Conservation (phyloP, 129 eudicot species). For the Glebionis coronaria region DNA sequence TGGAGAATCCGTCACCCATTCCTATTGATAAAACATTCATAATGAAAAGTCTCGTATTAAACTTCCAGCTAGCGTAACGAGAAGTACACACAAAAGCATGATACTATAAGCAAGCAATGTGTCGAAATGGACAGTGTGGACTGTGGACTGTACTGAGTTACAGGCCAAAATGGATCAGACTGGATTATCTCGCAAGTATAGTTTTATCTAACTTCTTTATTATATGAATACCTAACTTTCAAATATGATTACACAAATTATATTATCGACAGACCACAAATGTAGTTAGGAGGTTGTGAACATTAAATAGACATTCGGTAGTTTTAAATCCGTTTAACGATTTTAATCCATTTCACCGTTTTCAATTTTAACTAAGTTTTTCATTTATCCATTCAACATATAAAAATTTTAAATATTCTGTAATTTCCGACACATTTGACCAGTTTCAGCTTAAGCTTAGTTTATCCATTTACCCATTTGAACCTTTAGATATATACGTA, state of each 20-base stretch:
- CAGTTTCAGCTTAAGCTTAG: neutral
- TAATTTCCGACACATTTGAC: neutral
- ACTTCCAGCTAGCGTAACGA: neutral
- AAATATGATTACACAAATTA: neutral
- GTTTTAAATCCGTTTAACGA: neutral
- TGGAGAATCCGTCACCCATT: conserved; percentile 89
- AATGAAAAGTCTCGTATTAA: neutral
- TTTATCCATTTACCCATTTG: neutral
- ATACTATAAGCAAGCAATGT: neutral
- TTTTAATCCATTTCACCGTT: neutral
- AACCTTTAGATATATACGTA: neutral
- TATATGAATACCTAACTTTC: neutral
- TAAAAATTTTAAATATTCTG: too few relatives aligned
- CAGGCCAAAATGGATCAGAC: neutral
- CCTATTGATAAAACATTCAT: conserved; percentile 44
- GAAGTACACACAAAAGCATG: conserved; percentile 9
- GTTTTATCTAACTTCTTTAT: neutral
- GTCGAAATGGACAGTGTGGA: neutral
- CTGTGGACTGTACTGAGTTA: too few relatives aligned
- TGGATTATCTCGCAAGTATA: neutral
- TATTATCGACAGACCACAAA: neutral
- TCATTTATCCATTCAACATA: neutral
- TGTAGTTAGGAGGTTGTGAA: neutral
- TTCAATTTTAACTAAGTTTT: neutral
- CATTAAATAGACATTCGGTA: neutral